Percentiles rank a stretch among this genome's conserved stretches.
These are phyloP conservation scores for Polyporus tsugae DNA, from an alignment of 1,284 basidiomycete species.

Conservation along the genomic window DNA sequence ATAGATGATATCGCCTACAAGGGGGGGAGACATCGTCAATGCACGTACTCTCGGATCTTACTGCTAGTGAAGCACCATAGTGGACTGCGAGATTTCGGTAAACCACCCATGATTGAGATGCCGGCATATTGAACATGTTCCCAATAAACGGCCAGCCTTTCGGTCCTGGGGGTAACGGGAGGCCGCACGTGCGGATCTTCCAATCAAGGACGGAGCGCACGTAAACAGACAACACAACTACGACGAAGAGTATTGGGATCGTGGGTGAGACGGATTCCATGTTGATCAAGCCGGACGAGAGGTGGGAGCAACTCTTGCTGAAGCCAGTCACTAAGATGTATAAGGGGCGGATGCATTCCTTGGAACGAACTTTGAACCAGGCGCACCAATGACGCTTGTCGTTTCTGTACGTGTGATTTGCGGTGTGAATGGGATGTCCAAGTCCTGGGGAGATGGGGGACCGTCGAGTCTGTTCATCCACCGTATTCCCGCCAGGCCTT, in stretches of 20 bases:
- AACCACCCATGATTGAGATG: conserved; percentile 11
- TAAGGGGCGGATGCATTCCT: neutral
- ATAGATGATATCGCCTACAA: conserved; percentile 33
- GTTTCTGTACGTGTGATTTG: no score
- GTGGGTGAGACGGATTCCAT: neutral
- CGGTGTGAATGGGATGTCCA: no score
- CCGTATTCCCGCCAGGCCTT: neutral
- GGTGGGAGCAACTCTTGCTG: neutral
- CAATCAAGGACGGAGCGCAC: conserved; percentile 1
- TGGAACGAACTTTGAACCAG: neutral
- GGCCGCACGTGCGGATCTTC: conserved; percentile 13
- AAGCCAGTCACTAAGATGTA: neutral
- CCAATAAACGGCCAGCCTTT: conserved; percentile 17
- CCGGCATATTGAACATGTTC: conserved; percentile 16
- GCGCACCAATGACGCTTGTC: no score
- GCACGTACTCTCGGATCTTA: neutral
- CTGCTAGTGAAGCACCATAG: conserved; percentile 13
- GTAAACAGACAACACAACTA: conserved; percentile 4
- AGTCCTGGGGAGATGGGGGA: no score
- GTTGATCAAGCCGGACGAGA: neutral
- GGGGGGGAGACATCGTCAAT: conserved; percentile 20
- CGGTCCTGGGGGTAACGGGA: conserved; percentile 20
- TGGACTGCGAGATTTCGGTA: conserved; percentile 12
- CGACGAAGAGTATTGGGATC: neutral
- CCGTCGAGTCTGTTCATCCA: neutral